Conservation (phyloP, 2,329 filamentous ascomycete species). For the Cyphellophora europaea region DNA sequence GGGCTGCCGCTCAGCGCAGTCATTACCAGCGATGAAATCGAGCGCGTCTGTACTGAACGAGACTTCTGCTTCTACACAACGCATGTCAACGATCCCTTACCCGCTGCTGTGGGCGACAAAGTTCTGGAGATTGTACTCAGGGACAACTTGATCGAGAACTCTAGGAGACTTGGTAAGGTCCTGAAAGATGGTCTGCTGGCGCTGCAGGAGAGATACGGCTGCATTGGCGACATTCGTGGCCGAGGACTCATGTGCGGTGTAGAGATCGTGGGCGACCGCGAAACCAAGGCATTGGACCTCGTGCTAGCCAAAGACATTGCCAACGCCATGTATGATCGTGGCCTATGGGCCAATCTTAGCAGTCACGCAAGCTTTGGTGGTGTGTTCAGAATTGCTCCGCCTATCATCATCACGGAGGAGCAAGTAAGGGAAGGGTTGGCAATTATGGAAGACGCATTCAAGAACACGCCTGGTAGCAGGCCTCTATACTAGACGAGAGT, state of each 20-base stretch:
- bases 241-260: conserved; percentile 50
- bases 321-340: conserved; percentile 40
- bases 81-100: conserved; percentile 53
- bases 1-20: conserved; percentile 52
- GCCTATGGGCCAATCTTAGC: conserved; percentile 49
- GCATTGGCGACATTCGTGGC: conserved; percentile 53
- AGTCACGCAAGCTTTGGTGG: conserved; percentile 47
- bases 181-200: conserved; percentile 39
- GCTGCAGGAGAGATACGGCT: conserved; percentile 45
- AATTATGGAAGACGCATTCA: conserved; percentile 50
- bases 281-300: conserved; percentile 37
- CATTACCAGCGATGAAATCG: conserved; percentile 46
- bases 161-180: conserved; percentile 34
- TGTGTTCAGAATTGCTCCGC: conserved; percentile 51
- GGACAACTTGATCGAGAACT: conserved; percentile 42
- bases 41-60: conserved; percentile 35
- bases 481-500: conserved; percentile 15
- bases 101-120: conserved; percentile 51
- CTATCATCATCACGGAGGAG: conserved; percentile 46
- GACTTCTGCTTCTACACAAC: conserved; percentile 53
- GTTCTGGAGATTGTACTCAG: conserved; percentile 53
- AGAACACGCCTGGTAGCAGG: conserved; percentile 13
- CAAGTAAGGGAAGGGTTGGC: conserved; percentile 42
- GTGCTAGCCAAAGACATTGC: conserved; percentile 41
- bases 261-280: conserved; percentile 45